Conservation (phyloP, 75 land plant genomes). For the Gnetum montanum region DNA sequence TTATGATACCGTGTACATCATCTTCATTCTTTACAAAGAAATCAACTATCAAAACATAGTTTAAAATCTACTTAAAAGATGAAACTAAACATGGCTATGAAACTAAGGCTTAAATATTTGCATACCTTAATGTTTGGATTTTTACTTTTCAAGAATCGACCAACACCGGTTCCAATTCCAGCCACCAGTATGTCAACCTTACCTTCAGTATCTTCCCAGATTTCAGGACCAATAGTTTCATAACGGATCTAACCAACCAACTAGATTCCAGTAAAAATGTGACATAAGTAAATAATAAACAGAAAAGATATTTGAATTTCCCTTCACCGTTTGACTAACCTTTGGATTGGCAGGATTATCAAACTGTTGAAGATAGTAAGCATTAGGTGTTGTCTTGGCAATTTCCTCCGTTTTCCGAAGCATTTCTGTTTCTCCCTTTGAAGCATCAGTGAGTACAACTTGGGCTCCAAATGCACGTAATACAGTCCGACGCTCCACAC, state of each 20-base stretch:
- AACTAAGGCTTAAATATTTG: not conserved
- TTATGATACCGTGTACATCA: too few species aligned
- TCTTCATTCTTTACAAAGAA: too few species aligned
- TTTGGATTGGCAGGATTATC: slow-evolving; percentile 94
- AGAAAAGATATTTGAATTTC: too few species aligned
- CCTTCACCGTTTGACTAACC: too few species aligned
- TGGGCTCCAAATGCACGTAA: slow-evolving; percentile 39
- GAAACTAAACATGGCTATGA: too few species aligned
- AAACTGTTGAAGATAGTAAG: slow-evolving; percentile 75
- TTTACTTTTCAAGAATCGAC: slow-evolving; percentile 55
- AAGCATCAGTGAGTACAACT: slow-evolving; percentile 24
- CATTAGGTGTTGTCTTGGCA: slow-evolving; percentile 29
- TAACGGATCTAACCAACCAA: slow-evolving; percentile 74
- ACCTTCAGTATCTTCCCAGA: slow-evolving; percentile 87
- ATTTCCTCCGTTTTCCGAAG: slow-evolving; percentile 42
- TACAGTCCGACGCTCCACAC: slow-evolving; percentile 34
- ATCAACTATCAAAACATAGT: too few species aligned
- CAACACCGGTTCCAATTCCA: slow-evolving; percentile 92
- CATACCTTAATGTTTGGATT: slow-evolving; percentile 75
- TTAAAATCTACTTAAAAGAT: too few species aligned
- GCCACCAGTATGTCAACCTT: slow-evolving; percentile 84
- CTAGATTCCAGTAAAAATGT: slow-evolving; percentile 6
- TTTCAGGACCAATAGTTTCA: slow-evolving; percentile 96
- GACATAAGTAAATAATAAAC: too few species aligned
- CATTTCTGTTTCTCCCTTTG: slow-evolving; percentile 20